phyloP scores from a whole-genome alignment of 2,329 filamentous ascomycete species.

The Dactylellina parvicollis region DNA sequence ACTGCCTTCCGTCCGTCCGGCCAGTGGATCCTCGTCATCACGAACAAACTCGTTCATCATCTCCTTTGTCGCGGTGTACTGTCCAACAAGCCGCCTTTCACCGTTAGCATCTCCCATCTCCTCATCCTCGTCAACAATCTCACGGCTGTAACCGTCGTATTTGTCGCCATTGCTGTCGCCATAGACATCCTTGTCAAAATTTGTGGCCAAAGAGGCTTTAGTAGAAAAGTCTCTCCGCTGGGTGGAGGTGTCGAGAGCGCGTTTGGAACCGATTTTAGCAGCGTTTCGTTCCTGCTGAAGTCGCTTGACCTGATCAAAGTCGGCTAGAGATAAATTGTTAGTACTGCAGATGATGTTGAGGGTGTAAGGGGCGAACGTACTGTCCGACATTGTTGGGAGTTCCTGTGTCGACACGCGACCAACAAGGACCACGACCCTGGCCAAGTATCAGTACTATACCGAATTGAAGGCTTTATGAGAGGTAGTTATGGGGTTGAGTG shows the following conservation, averaged over 20 bases:
- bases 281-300: slow-evolving; percentile 94
- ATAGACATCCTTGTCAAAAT: slow-evolving; percentile 88
- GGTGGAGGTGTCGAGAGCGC: slow-evolving; percentile 77
- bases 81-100: slow-evolving; percentile 81
- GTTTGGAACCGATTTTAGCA: slow-evolving; percentile 75
- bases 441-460: slow-evolving; percentile 33
- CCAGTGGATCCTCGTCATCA: slow-evolving; percentile 89
- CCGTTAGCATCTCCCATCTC: slow-evolving; percentile 78
- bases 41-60: slow-evolving; percentile 95
- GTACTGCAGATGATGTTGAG: not conserved
- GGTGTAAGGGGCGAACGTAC: slow-evolving; percentile 18
- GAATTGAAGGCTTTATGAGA: not conserved
- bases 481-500: slow-evolving; percentile 5
- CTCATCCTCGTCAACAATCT: slow-evolving; percentile 82
- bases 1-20: slow-evolving; percentile 85
- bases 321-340: slow-evolving; percentile 65
- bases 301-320: slow-evolving; percentile 86
- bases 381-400: slow-evolving; percentile 39
- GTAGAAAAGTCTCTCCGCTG: slow-evolving; percentile 85
- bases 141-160: slow-evolving; percentile 89
- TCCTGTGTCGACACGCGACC: slow-evolving; percentile 32
- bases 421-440: slow-evolving; percentile 32
- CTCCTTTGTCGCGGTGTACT: slow-evolving; percentile 91
- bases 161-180: slow-evolving; percentile 78
- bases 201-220: slow-evolving; percentile 90